Conservation (phyloP, 2,329 filamentous ascomycete genomes). For the Aureobasidium sp. region DNA sequence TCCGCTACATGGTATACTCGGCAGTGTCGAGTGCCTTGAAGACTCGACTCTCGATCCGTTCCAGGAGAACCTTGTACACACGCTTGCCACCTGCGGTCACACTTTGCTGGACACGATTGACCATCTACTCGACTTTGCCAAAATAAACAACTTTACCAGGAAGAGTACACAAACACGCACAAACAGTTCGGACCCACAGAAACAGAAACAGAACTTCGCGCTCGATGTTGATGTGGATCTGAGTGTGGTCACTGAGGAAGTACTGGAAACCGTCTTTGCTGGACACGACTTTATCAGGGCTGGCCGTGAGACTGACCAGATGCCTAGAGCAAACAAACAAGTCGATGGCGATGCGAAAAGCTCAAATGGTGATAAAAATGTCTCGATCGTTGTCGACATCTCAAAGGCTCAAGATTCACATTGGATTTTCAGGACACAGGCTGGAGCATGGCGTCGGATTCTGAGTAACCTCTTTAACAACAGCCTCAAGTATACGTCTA, state of each 20-base stretch:
- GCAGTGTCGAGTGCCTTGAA: conserved; percentile 38
- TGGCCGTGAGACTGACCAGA: conserved; percentile 3
- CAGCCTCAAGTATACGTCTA: conserved; percentile 37
- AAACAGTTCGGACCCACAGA: conserved; percentile 17
- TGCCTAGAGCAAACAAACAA: background rate
- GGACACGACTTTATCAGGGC: conserved; percentile 37
- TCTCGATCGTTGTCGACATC: conserved; percentile 9
- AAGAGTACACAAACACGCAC: conserved; percentile 17
- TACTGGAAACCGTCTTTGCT: conserved; percentile 12
- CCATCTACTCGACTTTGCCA: conserved; percentile 31
- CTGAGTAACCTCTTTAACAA: conserved; percentile 42
- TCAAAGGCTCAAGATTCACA: conserved; percentile 3
- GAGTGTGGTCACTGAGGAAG: conserved; percentile 12
- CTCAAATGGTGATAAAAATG: background rate
- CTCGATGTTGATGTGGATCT: conserved; percentile 12
- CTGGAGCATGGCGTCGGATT: conserved; percentile 36
- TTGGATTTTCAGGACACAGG: conserved; percentile 38
- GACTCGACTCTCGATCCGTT: conserved; percentile 34
- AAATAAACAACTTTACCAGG: conserved; percentile 28
- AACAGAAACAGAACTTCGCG: conserved; percentile 3
- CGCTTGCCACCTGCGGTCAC: conserved; percentile 29
- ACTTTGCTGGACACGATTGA: conserved; percentile 29
- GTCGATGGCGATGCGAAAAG: background rate
- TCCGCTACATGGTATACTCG: conserved; percentile 37
- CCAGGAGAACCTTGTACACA: conserved; percentile 37